These are phyloP conservation scores for Escallonia rubra DNA, from an alignment of 129 eudicot species.

Conservation along the genomic window DNA sequence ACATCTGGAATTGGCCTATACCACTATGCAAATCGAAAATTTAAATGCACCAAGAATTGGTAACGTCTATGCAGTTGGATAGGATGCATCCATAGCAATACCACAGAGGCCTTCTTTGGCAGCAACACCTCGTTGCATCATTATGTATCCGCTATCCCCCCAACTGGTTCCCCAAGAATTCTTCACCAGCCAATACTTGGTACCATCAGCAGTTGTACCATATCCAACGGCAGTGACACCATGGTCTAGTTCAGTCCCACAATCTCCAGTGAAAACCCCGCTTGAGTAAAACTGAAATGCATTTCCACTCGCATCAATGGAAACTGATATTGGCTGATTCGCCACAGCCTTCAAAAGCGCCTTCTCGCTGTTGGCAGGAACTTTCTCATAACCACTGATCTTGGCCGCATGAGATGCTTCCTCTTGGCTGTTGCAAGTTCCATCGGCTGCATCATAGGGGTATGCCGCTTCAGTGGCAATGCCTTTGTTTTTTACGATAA, in stretches of 20 bases:
- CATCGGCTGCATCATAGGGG: conserved; percentile 26
- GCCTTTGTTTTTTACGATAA: conserved; percentile 37
- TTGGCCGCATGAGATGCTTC: background rate
- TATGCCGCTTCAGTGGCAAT: conserved; percentile 32
- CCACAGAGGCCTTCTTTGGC: conserved; percentile 42
- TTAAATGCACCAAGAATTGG: too few species aligned
- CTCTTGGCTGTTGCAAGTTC: conserved; percentile 25
- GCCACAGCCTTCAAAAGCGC: too few species aligned
- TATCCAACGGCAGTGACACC: conserved; percentile 29
- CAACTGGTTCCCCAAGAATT: conserved; percentile 31
- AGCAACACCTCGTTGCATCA: conserved; percentile 34
- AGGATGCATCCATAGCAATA: conserved; percentile 38
- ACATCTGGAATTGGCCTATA: too few species aligned
- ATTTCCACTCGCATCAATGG: conserved; percentile 20
- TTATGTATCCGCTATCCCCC: conserved; percentile 50
- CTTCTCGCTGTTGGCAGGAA: too few species aligned
- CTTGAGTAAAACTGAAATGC: conserved; percentile 17
- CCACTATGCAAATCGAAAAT: too few species aligned
- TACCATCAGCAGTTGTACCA: conserved; percentile 11
- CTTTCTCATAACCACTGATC: too few species aligned
- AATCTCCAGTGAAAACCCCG: conserved; percentile 25
- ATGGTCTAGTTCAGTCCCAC: conserved; percentile 28
- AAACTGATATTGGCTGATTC: conserved; percentile 23
- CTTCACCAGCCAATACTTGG: conserved; percentile 32
- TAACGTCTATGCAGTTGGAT: conserved; percentile 4